Evolutionary conservation across 257 asterid genomes (phyloP), one percentile per base, ranked within the genome.

Genomic region (Petunia axillaris): DNA sequence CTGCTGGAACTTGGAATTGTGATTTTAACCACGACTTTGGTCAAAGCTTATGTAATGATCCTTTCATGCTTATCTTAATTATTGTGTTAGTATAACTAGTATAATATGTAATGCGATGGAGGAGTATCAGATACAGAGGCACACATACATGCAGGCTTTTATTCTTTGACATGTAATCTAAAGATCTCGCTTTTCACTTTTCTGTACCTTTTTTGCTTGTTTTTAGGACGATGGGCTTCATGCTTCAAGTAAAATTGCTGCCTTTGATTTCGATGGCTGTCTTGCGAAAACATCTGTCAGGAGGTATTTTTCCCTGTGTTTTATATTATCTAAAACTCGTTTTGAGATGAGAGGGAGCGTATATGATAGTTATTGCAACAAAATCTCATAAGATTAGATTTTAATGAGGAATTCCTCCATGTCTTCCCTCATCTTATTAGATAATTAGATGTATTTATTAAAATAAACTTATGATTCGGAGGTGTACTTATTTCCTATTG

Each of bases 211-310:
- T 44, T 46, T 15, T 62, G 14, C 57, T 59, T 1, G 65, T 64
- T 83, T 80, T 54, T 75, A 93, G 99, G 98, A 84, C 64, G 96
- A 92, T n/a, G 95, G 88, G 54, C 95, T 92, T 83, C 92, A 71
- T 15, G 99, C 90, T 85, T 95, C 98, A 46, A 70, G 50, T 62
- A 93, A 91, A 82, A 93, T 95, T 81, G 99, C 97, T n/a, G 99
- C 99, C 60, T 95, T 95, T 88, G 99, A 95, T 90, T 95, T 95
- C 88, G 99, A 95, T 85, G 99, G 99, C 80, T 93, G 98, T 81
- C 96, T 93, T 75, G 99, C 93, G 5, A 92, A 90, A 71, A 93
- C 98, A 81, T 86, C 92, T 54, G 97, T 95, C 86, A 91, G 77
- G 81, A 93, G 90, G 99, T 95, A 89, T n/a, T 65, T 73, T 52